A percentile compares a stretch with the other conserved stretches of the same genome.
Conservation (phyloP, 31 red algal species). For the Porphyra umbilicalis region DNA sequence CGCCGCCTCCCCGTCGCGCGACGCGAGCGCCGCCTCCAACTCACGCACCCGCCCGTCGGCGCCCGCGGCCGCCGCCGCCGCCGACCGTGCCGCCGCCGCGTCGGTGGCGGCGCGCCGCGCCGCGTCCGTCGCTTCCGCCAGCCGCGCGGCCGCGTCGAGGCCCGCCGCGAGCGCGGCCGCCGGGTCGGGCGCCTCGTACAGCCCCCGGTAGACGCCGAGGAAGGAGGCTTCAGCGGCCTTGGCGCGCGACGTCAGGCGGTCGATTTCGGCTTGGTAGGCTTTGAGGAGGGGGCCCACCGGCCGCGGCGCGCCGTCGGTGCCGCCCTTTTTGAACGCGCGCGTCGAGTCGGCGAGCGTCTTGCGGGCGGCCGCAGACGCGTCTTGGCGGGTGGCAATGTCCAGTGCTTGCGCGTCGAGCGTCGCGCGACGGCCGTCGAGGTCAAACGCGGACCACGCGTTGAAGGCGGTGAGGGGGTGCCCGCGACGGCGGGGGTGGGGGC, state of each 20-base stretch:
- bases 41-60: slow-evolving; percentile 39
- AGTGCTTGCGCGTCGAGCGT: slow-evolving; percentile 54
- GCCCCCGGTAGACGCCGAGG: slow-evolving; percentile 58
- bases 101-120: not conserved
- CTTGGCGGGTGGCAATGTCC: slow-evolving; percentile 56
- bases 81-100: slow-evolving; percentile 19
- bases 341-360: slow-evolving; percentile 49
- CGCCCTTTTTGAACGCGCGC: slow-evolving; percentile 39
- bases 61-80: slow-evolving; percentile 10
- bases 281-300: slow-evolving; percentile 47
- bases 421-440: slow-evolving; percentile 50
- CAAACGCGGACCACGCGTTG: slow-evolving; percentile 48
- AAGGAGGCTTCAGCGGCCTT: slow-evolving; percentile 74
- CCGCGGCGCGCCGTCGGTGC: slow-evolving; percentile 28
- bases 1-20: slow-evolving; percentile 2
- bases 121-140: slow-evolving; percentile 25
- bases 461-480: slow-evolving; percentile 5
- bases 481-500: not conserved
- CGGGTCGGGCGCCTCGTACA: slow-evolving; percentile 80
- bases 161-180: slow-evolving; percentile 28
- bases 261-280: slow-evolving; percentile 79
- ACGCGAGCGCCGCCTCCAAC: slow-evolving; percentile 32
- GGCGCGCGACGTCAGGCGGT: slow-evolving; percentile 65
- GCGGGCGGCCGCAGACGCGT: slow-evolving; percentile 35
- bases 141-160: slow-evolving; percentile 12